Conservation (phyloP, 2,329 filamentous ascomycete genomes). For the Elsinoe fawcettii region DNA sequence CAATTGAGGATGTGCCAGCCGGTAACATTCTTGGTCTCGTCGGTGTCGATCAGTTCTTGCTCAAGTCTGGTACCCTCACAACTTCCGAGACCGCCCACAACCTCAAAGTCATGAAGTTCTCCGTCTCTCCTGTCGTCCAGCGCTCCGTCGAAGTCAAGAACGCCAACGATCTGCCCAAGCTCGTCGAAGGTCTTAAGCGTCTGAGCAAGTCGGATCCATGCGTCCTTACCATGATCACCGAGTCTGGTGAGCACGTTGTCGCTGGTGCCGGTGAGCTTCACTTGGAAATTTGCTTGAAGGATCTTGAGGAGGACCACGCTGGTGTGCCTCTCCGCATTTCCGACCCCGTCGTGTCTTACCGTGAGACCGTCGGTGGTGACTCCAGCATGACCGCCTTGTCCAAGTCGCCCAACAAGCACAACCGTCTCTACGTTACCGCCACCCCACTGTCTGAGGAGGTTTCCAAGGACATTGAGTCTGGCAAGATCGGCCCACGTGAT, state of each 20-base stretch:
- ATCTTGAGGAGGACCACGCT: slow-evolving; percentile 98
- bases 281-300: slow-evolving; percentile 99
- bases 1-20: slow-evolving; percentile 96
- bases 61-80: slow-evolving; percentile 99
- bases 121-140: slow-evolving; percentile 96
- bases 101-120: slow-evolving; percentile 99
- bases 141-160: slow-evolving; percentile 99
- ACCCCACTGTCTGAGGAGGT: slow-evolving; percentile 90
- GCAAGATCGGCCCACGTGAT: slow-evolving; percentile 90
- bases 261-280: slow-evolving; percentile 99
- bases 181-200: slow-evolving; percentile 99
- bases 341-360: slow-evolving; percentile 96
- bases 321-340: slow-evolving; percentile 96
- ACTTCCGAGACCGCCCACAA: slow-evolving; percentile 97
- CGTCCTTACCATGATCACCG: slow-evolving; percentile 80
- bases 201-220: slow-evolving; percentile 99
- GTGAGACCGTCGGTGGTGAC: slow-evolving; percentile 79
- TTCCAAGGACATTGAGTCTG: slow-evolving; percentile 76
- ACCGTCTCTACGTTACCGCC: slow-evolving; percentile 96
- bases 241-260: slow-evolving; percentile 97
- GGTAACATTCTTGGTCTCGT: slow-evolving; percentile 99
- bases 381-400: slow-evolving; percentile 95
- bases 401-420: slow-evolving; percentile 99
- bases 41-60: slow-evolving; percentile 99
- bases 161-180: slow-evolving; percentile 98